Conservation (phyloP, 2,329 filamentous ascomycete species). For the Teratosphaeria viscida region DNA sequence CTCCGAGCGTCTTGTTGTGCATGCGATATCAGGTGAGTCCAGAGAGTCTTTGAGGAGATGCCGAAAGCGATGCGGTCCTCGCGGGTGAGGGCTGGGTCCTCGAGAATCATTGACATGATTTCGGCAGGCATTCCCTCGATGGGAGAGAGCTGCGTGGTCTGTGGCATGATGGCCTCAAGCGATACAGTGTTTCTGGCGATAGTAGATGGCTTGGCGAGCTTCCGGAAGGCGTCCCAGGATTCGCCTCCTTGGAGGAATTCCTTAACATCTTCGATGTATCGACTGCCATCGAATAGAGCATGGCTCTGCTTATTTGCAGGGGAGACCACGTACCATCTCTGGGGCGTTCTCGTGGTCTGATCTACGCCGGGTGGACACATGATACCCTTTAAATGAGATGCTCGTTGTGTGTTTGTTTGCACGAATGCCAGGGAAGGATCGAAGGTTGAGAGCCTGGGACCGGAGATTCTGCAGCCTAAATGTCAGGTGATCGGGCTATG, state of each 20-base stretch:
- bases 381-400: not conserved
- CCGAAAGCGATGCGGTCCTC: conserved; percentile 3
- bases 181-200: not conserved
- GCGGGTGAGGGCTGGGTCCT: not conserved
- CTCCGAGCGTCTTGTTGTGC: not conserved
- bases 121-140: conserved; percentile 3
- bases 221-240: not conserved
- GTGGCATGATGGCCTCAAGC: not conserved
- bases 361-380: not conserved
- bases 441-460: not conserved
- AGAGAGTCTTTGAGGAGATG: conserved; percentile 4
- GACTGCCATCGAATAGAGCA: not conserved
- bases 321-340: not conserved
- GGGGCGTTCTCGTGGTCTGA: not conserved
- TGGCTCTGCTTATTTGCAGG: not conserved
- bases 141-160: conserved; percentile 2
- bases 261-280: not conserved
- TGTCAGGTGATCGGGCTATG: not conserved
- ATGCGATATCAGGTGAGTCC: conserved; percentile 2
- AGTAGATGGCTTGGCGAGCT: not conserved
- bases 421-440: not conserved
- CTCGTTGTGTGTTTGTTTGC: not conserved
- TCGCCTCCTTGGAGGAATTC: not conserved
- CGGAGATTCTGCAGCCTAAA: not conserved
- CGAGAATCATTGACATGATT: not conserved